Conservation (phyloP, 2,329 filamentous ascomycete species). For the Thermomyces lanuginosus region DNA sequence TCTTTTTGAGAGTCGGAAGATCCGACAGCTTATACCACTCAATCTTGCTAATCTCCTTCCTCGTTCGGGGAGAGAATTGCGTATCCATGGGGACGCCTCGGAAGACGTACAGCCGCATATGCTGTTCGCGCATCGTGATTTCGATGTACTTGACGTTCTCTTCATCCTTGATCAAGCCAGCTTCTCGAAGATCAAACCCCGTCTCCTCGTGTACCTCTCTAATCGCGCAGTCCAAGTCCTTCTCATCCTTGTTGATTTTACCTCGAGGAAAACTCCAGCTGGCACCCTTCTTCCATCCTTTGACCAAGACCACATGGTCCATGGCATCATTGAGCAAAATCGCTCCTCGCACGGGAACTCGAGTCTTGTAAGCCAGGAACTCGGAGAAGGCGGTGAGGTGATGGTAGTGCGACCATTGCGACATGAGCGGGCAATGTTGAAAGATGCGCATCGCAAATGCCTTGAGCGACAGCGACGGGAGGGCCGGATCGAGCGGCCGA, state of each 20-base stretch:
- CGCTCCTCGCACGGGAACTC: slow-evolving; percentile 82
- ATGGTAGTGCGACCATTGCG: slow-evolving; percentile 59
- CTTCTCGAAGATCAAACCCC: slow-evolving; percentile 62
- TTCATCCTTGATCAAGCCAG: slow-evolving; percentile 58
- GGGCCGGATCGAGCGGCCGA: slow-evolving; percentile 64
- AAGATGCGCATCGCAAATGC: slow-evolving; percentile 83
- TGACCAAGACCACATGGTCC: slow-evolving; percentile 84
- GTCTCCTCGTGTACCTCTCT: slow-evolving; percentile 95
- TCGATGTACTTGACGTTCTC: slow-evolving; percentile 69
- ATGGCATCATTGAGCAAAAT: slow-evolving; percentile 88
- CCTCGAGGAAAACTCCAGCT: slow-evolving; percentile 94
- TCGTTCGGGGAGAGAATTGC: slow-evolving; percentile 70
- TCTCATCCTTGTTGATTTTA: slow-evolving; percentile 96
- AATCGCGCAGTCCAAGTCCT: slow-evolving; percentile 82
- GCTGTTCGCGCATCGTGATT: slow-evolving; percentile 78
- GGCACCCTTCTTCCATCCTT: slow-evolving; percentile 93
- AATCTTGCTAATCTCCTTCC: slow-evolving; percentile 96
- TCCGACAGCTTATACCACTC: slow-evolving; percentile 86
- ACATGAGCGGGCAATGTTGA: slow-evolving; percentile 78
- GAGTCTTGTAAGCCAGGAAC: slow-evolving; percentile 86
- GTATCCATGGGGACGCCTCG: slow-evolving; percentile 75
- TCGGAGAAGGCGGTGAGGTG: slow-evolving; percentile 75
- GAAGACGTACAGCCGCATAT: slow-evolving; percentile 85
- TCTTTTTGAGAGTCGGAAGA: slow-evolving; percentile 63
- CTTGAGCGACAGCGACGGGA: slow-evolving; percentile 73